Percentiles rank a stretch among this genome's conserved stretches.
These are phyloP conservation scores for Botryotinia globosa DNA, from an alignment of 2,329 filamentous ascomycete genomes.

Conservation along the genomic window DNA sequence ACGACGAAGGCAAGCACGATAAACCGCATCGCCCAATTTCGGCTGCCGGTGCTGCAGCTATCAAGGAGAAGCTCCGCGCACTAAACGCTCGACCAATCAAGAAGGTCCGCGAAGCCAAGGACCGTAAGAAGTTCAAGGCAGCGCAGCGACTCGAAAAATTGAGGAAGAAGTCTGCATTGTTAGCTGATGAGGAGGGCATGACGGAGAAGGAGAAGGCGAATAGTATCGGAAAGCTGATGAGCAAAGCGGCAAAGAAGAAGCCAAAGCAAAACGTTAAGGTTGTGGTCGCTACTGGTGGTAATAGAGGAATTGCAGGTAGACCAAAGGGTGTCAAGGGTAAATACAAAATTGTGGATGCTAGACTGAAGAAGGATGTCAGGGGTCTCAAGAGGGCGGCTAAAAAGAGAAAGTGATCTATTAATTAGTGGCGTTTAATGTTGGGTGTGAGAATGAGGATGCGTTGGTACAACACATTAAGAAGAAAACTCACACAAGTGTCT, in stretches of 20 bases:
- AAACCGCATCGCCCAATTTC: slow-evolving; percentile 84
- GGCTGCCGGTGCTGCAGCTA: slow-evolving; percentile 83
- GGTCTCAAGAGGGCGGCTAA: slow-evolving; percentile 79
- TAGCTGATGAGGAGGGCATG: slow-evolving; percentile 86
- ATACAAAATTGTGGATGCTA: slow-evolving; percentile 94
- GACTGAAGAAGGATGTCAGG: slow-evolving; percentile 94
- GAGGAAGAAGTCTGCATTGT: slow-evolving; percentile 90
- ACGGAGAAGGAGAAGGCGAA: slow-evolving; percentile 95
- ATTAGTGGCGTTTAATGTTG: not conserved
- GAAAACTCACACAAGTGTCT: not conserved
- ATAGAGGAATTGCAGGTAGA: slow-evolving; percentile 80
- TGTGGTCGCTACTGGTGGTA: slow-evolving; percentile 81
- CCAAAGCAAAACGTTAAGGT: slow-evolving; percentile 79
- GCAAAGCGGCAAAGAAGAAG: slow-evolving; percentile 81
- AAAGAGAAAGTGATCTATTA: slow-evolving; percentile 54
- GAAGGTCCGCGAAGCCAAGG: slow-evolving; percentile 95
- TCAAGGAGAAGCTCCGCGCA: slow-evolving; percentile 90
- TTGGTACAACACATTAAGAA: not conserved
- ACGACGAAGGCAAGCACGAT: slow-evolving; percentile 84
- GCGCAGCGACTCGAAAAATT: slow-evolving; percentile 89
- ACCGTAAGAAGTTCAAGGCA: slow-evolving; percentile 94
- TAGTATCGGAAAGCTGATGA: slow-evolving; percentile 77
- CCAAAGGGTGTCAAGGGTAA: slow-evolving; percentile 91
- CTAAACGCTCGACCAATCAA: slow-evolving; percentile 97
- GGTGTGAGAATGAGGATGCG: not conserved